Percentiles rank a stretch among this genome's conserved stretches.
Evolutionary conservation across 106 monocot species (phyloP).

Genomic region (Vanilla planifolia): DNA sequence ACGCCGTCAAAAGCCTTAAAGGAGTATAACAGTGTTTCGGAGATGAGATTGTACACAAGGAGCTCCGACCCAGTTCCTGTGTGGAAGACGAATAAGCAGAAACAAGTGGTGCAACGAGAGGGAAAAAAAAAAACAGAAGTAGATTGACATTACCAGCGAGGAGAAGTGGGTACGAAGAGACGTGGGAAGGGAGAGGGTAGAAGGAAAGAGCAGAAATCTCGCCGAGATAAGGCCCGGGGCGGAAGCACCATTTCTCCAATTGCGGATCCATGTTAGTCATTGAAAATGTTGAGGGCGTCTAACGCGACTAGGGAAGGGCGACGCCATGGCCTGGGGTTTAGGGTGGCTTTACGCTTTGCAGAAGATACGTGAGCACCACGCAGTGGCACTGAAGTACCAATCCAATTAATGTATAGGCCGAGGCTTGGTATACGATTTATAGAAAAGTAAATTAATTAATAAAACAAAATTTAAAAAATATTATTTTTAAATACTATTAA

Average conservation of each 20-base stretch:
- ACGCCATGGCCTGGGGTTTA: too few species aligned
- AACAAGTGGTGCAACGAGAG: neutral
- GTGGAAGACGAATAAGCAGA: neutral
- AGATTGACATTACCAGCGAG: constrained; percentile 51
- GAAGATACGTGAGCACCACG: too few species aligned
- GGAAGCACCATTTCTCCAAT: constrained; percentile 10
- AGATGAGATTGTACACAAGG: constrained; percentile 44
- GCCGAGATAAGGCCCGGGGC: constrained; percentile 71
- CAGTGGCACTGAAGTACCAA: too few species aligned
- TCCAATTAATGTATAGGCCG: too few species aligned
- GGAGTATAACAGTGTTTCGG: constrained; percentile 31
- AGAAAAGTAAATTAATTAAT: too few species aligned
- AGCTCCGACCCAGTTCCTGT: constrained; percentile 79
- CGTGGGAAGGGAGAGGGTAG: constrained; percentile 25
- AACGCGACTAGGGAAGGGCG: neutral
- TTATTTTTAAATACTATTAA: too few species aligned
- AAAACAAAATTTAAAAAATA: too few species aligned
- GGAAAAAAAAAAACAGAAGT: neutral
- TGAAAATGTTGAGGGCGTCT: neutral
- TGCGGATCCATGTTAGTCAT: constrained; percentile 12
- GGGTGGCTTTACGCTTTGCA: too few species aligned
- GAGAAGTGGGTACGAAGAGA: constrained; percentile 60
- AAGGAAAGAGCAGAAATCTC: constrained; percentile 89
- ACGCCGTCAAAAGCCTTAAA: constrained; percentile 66
- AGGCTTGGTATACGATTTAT: too few species aligned